Evolutionary conservation across 768 basidiomycete genomes (phyloP), one percentile per base, ranked within the genome.

Genomic region (Mycena indigotica): DNA sequence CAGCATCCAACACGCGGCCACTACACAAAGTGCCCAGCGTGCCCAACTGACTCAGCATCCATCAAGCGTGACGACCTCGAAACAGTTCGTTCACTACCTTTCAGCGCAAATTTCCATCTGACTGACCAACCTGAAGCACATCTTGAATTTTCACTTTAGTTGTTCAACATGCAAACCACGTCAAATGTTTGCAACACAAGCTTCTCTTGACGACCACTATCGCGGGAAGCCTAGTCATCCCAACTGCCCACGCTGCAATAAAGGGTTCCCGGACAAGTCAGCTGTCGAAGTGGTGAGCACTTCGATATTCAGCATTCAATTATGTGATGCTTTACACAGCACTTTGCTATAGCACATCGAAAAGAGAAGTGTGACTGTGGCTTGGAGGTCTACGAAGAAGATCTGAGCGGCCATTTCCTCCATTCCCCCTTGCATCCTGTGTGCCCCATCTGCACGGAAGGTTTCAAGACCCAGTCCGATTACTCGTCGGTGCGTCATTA

Each of bases 201-300:
- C 73, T 52, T 75, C 74, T 2, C 61, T 80, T 21, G 73, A 77
- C 16, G 77, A 78, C 56, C 80, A 81, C 55, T 81, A 77, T 62
- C 69, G 77, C 19, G 79, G 78, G 10, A 75, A 76, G 4, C 63
- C 70, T 24, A 65, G 67, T 3, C 80, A 81, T 63, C 78, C 80
- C 1, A 81, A 78, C 52, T 81, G 80, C 59, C 56, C 65, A 6
- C 68, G 72, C 21, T 48, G 46, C 46, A 28, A 28, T 13, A 48
- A 48, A 28, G 46, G 46, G 6, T 48, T 78, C 50, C 66, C 69
- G 29, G 75, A 81, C 56, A 51, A 59, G 25, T 48, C 45, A 2
- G 66, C 70, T n/a, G 54, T 73, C 26, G 70, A 74, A 26, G 72
- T 74, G 60, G 81, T 77, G 21, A 16, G 39, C 53, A 26, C 19